phyloP scores from a whole-genome alignment of 352 stramenopile species.

The Phytophthora vignae region DNA sequence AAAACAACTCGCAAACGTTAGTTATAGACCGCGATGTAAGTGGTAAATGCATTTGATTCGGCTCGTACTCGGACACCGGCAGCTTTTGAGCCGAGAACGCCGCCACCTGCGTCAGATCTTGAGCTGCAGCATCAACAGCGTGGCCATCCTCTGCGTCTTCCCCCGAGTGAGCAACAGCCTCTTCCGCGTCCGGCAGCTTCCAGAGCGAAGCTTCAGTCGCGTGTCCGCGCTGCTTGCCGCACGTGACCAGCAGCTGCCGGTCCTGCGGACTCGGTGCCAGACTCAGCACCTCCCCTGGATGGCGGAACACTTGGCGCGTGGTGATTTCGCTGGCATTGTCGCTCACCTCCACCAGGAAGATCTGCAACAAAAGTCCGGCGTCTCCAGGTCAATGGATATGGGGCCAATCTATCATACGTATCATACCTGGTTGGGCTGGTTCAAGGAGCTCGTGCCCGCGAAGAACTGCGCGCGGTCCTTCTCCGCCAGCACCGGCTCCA shows the following conservation, averaged over 20 bases:
- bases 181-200: constrained; percentile 43
- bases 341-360: constrained; percentile 70
- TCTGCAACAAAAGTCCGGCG: constrained; percentile 26
- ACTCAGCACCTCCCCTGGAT: constrained; percentile 57
- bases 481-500: constrained; percentile 74
- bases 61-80: constrained; percentile 50
- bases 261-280: constrained; percentile 60
- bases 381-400: not conserved
- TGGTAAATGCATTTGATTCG: not conserved
- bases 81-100: constrained; percentile 55
- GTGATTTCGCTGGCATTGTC: constrained; percentile 47
- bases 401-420: not conserved
- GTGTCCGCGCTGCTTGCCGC: constrained; percentile 53
- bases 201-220: constrained; percentile 53
- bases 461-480: constrained; percentile 75
- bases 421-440: constrained; percentile 69
- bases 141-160: constrained; percentile 16
- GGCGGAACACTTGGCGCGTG: constrained; percentile 51
- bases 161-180: not conserved
- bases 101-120: constrained; percentile 47
- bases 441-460: constrained; percentile 68
- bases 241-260: constrained; percentile 63
- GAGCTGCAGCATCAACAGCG: not conserved
- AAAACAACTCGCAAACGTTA: not conserved
- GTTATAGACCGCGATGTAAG: not conserved